These are phyloP conservation scores for Gryganskiella cystojenkinii DNA, from an alignment of 192 early-diverging fungal species.

Conservation along the genomic window DNA sequence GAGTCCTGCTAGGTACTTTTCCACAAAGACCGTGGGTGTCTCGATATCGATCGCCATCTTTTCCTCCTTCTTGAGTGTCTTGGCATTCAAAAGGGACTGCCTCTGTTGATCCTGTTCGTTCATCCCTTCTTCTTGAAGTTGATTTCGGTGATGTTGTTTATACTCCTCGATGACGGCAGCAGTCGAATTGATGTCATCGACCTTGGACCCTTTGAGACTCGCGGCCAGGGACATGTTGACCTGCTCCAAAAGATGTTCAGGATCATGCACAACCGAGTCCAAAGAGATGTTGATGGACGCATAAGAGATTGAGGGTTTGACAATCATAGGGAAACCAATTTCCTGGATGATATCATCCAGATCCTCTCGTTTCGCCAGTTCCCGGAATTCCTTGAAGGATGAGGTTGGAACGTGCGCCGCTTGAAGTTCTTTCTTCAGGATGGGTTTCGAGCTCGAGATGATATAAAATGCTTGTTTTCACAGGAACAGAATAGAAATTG, in stretches of 20 bases:
- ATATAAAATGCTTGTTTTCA: slow-evolving; percentile 29
- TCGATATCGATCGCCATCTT: slow-evolving; percentile 26
- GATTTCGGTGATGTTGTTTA: neutral
- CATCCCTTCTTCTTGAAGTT: neutral
- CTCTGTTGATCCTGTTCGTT: neutral
- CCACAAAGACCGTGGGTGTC: slow-evolving; percentile 56
- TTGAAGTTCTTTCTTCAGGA: slow-evolving; percentile 29
- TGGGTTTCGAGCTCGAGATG: slow-evolving; percentile 30
- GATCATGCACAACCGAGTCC: slow-evolving; percentile 47
- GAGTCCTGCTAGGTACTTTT: slow-evolving; percentile 56
- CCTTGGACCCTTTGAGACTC: neutral
- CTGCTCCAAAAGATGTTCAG: slow-evolving; percentile 41
- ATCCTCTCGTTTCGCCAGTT: slow-evolving; percentile 1
- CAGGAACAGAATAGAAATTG: neutral
- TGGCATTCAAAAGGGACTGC: neutral
- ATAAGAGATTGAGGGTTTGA: slow-evolving; percentile 61
- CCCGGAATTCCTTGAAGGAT: slow-evolving; percentile 27
- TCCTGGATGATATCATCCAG: slow-evolving; percentile 19
- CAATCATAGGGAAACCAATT: slow-evolving; percentile 56
- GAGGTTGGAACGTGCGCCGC: slow-evolving; percentile 32
- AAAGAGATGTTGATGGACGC: slow-evolving; percentile 56
- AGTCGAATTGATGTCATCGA: neutral
- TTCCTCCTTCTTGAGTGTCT: neutral
- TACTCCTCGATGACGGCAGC: neutral
- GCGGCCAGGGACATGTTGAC: slow-evolving; percentile 24